Conservation (phyloP, 306 rosid species). For the Hippophae tibetana region DNA sequence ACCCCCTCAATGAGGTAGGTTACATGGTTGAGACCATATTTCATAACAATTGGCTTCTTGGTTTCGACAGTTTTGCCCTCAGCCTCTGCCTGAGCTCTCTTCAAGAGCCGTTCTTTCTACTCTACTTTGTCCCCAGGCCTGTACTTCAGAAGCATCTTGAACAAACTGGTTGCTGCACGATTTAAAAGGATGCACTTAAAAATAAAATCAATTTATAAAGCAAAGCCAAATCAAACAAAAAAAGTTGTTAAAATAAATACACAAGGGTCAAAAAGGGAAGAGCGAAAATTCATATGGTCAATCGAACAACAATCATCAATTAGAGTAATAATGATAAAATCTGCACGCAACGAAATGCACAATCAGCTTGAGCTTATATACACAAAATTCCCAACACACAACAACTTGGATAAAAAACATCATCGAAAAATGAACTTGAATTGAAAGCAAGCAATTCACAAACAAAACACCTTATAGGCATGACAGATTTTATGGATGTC, state of each 20-base stretch:
- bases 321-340: no score
- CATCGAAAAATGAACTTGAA: no score
- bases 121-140: constrained; percentile 69
- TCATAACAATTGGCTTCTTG: constrained; percentile 61
- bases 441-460: no score
- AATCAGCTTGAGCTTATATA: no score
- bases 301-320: no score
- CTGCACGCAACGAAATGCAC: no score
- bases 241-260: background rate
- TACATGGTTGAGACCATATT: constrained; percentile 76
- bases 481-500: no score
- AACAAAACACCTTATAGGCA: no score
- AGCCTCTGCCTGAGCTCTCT: constrained; percentile 63
- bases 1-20: constrained; percentile 79
- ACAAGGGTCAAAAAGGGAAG: no score
- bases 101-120: constrained; percentile 61
- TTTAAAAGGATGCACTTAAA: background rate
- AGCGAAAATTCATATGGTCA: no score
- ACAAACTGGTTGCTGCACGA: constrained; percentile 52
- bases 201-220: background rate
- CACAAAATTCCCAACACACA: no score
- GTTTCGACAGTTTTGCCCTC: constrained; percentile 54
- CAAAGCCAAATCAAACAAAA: background rate
- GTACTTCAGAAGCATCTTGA: constrained; percentile 69
- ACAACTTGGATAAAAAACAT: no score